Evolutionary conservation across 495 filamentous ascomycete species (phyloP), one percentile per base, ranked within the genome.

Genomic region (Lasiosphaeriaceae sp.): DNA sequence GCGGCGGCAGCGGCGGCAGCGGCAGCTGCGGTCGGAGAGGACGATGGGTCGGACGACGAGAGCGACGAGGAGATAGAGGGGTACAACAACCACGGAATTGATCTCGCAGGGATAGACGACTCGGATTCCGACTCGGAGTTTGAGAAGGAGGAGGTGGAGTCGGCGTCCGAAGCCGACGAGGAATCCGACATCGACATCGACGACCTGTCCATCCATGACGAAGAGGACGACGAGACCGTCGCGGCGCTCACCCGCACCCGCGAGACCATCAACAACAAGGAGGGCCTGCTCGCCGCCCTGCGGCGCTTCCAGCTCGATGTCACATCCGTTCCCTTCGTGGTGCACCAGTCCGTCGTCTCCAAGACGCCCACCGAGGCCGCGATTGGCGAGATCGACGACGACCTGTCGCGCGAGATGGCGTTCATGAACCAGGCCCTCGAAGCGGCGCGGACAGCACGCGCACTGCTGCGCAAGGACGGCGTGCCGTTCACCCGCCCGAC

Each of bases 191-290:
- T 95, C 47, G 88, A 92, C 7, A 80, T 96, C 44, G 93, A 91
- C 34, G 90, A 96, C 66, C 79, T 90, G 53, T 57, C 56, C 3
- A 54, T 61, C 21, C 84, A 85, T 62, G 85, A 86, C 34, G 87
- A 86, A 22, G 88, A 89, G 64, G 90, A 94, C 57, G 86, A 85
- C 62, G 90, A 88, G 59, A 93, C 96, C 63, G 75, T 96, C 8
- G 56, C 57, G 20, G 67, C 67, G 16, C 80, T 94, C 50, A 88
- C 91, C 17, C 86, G 95, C 71, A 90, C 94, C 66, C 90, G 93
- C 61, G 86, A 96, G 60, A 97, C 92, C 45, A 97, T 97, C 77
- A 97, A 98, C 80, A 98, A 98, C 77, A 90, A 89, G 50, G 74
- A 89, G 54, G 94, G 90, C 20, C 89, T 98, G 35, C 83, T 79